Base-by-base conservation (phyloP, 805 yeast genomes). In the Metschnikowia corniflorae region DNA sequence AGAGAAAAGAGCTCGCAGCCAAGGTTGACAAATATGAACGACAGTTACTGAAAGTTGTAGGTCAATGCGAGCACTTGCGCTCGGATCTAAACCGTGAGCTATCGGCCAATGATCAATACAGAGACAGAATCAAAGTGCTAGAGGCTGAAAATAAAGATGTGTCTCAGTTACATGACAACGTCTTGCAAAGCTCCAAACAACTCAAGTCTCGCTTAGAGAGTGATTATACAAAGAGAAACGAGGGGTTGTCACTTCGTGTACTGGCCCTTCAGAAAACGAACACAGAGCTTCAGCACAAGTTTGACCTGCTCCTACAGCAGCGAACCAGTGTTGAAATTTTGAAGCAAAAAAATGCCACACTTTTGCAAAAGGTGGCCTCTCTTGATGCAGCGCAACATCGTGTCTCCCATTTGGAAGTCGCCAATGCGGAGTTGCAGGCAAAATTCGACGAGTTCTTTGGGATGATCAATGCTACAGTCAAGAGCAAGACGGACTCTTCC, bases 251-350 rank as follows among this genome's bases (percentile, higher is more conserved):
- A 24, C 29, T 40, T 12, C 44, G 46, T 10, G 27, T 47, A n/a
- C 15, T 32, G 10, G 28, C 49, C 6, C 46, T 44, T 12, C 68
- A 61, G 31, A 86, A 81, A 43, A 63, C 67, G 5, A 71, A 73
- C 43, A 73, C 76, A 42, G 60, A 78, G 34, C 61, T 69, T 6
- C 78, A 81, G 50, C 61, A 76, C 16, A 73, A 68, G 41, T 71
- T 76, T 26, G 66, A 82, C 39, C 70, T 70, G 43, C 61, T 65
- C 7, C 60, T 77, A 16, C 73, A 74, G 43, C 58, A 73, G 42
- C 66, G 68, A 40, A 63, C 75, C 42, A 69, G 73, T 17, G 55
- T 59, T 5, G 82, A 77, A 47, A 50, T 81, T 7, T 57, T 81
- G 22, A 75, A 71, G 45, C 81, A 76, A 43, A 82, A 81, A 42